Conservation (phyloP, 2,329 filamentous ascomycete genomes). For the Cytospora chrysosperma region DNA sequence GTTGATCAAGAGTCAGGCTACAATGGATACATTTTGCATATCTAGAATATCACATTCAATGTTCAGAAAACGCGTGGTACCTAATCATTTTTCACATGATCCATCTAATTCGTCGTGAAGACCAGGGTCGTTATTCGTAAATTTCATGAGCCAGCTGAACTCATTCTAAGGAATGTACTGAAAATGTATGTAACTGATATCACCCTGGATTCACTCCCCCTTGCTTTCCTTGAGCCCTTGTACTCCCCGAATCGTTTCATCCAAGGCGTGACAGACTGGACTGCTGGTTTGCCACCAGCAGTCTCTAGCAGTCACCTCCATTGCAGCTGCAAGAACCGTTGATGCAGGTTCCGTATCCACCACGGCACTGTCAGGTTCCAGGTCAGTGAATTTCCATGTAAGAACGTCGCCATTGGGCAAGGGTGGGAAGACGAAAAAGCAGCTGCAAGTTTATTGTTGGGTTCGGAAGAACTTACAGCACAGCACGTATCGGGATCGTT, state of each 20-base stretch:
- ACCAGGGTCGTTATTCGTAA: background rate
- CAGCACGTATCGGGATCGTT: constrained; percentile 14
- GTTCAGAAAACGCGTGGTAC: too few relatives aligned
- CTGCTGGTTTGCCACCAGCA: background rate
- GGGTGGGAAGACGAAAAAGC: too few relatives aligned
- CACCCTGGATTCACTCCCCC: background rate
- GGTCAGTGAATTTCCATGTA: background rate
- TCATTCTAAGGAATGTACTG: background rate
- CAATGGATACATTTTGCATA: too few relatives aligned
- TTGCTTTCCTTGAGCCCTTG: background rate
- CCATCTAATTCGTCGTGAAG: background rate
- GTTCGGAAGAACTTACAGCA: constrained; percentile 17
- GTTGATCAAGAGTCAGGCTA: too few relatives aligned
- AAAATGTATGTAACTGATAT: background rate
- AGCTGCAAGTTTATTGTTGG: too few relatives aligned
- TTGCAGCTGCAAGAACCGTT: constrained; percentile 14
- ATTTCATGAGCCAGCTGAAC: background rate
- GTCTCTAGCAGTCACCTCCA: constrained; percentile 13
- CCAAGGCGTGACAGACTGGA: too few relatives aligned
- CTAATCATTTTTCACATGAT: too few relatives aligned
- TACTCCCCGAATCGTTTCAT: too few relatives aligned
- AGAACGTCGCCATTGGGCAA: too few relatives aligned
- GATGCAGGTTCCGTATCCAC: constrained; percentile 17
- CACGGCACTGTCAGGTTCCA: background rate
- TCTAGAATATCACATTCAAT: too few relatives aligned